Base-by-base conservation (phyloP, 192 early-diverging fungal species). In the Spizellomyces punctatus region DNA sequence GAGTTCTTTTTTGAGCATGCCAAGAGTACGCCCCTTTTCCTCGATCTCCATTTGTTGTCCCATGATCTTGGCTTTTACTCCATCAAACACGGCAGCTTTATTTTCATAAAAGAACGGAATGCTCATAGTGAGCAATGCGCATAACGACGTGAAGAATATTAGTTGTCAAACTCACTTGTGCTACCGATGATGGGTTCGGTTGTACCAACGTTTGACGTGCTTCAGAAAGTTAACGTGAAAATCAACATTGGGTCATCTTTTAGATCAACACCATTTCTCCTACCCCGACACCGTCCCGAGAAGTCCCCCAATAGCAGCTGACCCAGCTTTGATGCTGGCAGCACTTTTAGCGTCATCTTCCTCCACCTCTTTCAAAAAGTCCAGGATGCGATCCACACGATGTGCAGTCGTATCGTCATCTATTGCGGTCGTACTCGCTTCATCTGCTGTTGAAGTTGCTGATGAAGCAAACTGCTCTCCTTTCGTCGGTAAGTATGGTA, bases 41-140 rank as follows among this genome's bases (percentile, higher is more conserved):
- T 87, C 83, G 10, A 87, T 54, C 60, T 87, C 85, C 58, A 82
- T 63, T 63, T 87, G 85, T 58, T 83, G 82, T n/a, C 74, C 74
- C 21, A 83, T 73, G 10, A 87, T 78, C 58, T 87, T 87, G 42
- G 79, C 73, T 68, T 86, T 87, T 45, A 87, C 85, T 9, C 81
- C 85, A 49, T 87, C 80, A 69, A 87, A 86, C 46, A 87, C 83
- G 12, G 65, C 76, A 10, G 70, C 78, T 78, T 42, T 21, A 46
- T n/a, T 4, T 66, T 10, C 46, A 67, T 49, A 10, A 49, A 6
- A 42, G 10, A 0, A 46, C 58, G 43, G 19, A 69, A 45, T 43
- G 45, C 12, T 10, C 17, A 59, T 12, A 3, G 21, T 12, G 21
- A 17, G 54, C n/a, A 65, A n/a, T 16, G 27, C 27, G 27, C 1